phyloP scores from a whole-genome alignment of 1,284 basidiomycete genomes.

The Marasmius fiardii region DNA sequence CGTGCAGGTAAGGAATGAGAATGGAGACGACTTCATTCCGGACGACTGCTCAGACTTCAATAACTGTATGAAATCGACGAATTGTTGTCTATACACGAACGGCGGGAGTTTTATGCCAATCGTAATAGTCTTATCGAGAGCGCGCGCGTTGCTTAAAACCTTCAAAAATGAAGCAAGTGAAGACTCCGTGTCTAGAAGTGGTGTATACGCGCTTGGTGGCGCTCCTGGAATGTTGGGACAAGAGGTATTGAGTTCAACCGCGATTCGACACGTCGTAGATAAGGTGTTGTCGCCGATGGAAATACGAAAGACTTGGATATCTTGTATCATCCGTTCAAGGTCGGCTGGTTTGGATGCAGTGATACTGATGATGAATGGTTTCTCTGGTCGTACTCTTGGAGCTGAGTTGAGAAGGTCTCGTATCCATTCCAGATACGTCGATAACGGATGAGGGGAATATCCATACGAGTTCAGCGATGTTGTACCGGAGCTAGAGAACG shows the following conservation, averaged over 20 bases:
- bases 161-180: constrained; percentile 40
- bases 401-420: constrained; percentile 40
- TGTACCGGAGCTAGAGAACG: constrained; percentile 43
- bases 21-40: constrained; percentile 26
- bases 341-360: constrained; percentile 52
- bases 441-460: constrained; percentile 72
- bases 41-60: constrained; percentile 29
- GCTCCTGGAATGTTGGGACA: constrained; percentile 72
- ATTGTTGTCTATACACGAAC: constrained; percentile 65
- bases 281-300: constrained; percentile 31
- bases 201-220: constrained; percentile 64
- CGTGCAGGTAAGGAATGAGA: constrained; percentile 70
- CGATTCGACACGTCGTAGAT: constrained; percentile 40
- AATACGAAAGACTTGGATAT: constrained; percentile 55
- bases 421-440: constrained; percentile 62
- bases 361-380: constrained; percentile 77
- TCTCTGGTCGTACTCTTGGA: constrained; percentile 27
- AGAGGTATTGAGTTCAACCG: constrained; percentile 74
- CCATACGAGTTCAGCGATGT: constrained; percentile 77
- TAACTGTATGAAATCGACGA: constrained; percentile 47
- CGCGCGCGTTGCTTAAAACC: constrained; percentile 45
- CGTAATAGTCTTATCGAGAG: constrained; percentile 52
- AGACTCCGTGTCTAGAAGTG: constrained; percentile 18
- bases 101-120: constrained; percentile 80
- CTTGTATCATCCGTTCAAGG: constrained; percentile 50